Percentiles rank a stretch among this genome's conserved stretches.
phyloP scores from a whole-genome alignment of 2,329 filamentous ascomycete genomes.

The Grosmannia huntii region DNA sequence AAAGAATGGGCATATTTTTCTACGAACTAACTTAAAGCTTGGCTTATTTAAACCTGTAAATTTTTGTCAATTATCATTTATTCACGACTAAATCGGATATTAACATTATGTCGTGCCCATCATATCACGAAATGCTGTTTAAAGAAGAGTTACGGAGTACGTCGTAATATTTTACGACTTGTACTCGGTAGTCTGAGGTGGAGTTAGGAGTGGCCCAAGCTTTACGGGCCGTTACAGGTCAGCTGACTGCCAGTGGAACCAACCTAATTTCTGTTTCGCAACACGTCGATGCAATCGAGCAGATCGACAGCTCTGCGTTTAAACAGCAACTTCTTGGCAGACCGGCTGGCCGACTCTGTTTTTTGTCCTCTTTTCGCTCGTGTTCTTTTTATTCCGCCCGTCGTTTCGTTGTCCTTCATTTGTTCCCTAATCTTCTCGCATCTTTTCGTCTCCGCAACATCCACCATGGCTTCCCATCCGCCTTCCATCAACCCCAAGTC shows the following conservation, averaged over 20 bases:
- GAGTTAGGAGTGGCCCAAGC: neutral
- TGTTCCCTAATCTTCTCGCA: neutral
- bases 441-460: neutral
- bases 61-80: too few relatives aligned
- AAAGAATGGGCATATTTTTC: too few relatives aligned
- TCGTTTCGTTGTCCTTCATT: too few relatives aligned
- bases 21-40: too few relatives aligned
- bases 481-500: slow-evolving; percentile 23
- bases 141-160: slow-evolving; percentile 10
- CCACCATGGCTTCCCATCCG: slow-evolving; percentile 8
- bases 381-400: neutral
- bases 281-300: neutral
- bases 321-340: neutral
- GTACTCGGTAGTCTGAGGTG: neutral
- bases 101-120: too few relatives aligned
- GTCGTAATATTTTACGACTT: too few relatives aligned
- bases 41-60: too few relatives aligned
- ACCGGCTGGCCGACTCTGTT: neutral
- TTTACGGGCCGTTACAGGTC: neutral
- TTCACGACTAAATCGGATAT: too few relatives aligned
- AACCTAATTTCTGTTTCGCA: neutral
- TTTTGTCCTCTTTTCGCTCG: neutral
- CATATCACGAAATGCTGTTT: too few relatives aligned
- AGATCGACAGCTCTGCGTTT: neutral
- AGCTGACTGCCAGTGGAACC: neutral